Percentiles rank a stretch among this genome's conserved stretches.
Conservation (phyloP, 2,329 filamentous ascomycete genomes). For the Aspergillus japonicus region DNA sequence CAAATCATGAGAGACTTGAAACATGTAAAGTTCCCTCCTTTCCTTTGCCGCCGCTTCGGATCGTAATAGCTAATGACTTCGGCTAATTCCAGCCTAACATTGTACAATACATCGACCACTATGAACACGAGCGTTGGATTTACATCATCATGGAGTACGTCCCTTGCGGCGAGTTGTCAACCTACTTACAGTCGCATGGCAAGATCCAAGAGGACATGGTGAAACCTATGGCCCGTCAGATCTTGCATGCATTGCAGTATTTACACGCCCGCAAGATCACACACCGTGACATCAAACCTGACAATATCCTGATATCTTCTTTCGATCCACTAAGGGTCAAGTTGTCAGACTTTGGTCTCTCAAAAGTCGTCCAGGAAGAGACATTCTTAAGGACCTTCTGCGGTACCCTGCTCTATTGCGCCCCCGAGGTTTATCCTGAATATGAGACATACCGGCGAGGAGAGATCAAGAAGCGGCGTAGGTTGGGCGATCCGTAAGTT, state of each 20-base stretch:
- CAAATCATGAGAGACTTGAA: constrained; percentile 84
- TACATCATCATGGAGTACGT: constrained; percentile 99
- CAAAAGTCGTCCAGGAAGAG: constrained; percentile 88
- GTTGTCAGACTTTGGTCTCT: constrained; percentile 92
- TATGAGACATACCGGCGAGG: constrained; percentile 64
- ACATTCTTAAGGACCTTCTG: constrained; percentile 96
- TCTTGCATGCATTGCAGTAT: constrained; percentile 80
- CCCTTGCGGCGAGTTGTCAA: constrained; percentile 76
- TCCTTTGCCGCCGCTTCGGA: not conserved
- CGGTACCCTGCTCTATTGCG: constrained; percentile 91
- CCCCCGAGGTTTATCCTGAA: constrained; percentile 91
- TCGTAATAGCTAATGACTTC: constrained; percentile 11
- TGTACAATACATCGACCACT: constrained; percentile 84
- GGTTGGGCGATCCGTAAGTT: constrained; percentile 49
- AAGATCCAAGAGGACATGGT: constrained; percentile 66
- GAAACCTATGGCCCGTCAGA: constrained; percentile 65
- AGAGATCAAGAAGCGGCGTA: constrained; percentile 62
- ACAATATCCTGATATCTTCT: constrained; percentile 86
- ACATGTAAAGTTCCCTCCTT: constrained; percentile 61
- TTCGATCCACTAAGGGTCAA: constrained; percentile 77
- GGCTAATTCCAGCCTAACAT: constrained; percentile 66
- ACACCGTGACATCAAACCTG: constrained; percentile 97
- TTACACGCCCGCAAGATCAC: constrained; percentile 87
- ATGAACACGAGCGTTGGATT: constrained; percentile 75
- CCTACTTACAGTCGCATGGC: constrained; percentile 62